These are phyloP conservation scores for Lasiosphaeriaceae sp. DNA, from an alignment of 495 filamentous ascomycete species.

Conservation along the genomic window DNA sequence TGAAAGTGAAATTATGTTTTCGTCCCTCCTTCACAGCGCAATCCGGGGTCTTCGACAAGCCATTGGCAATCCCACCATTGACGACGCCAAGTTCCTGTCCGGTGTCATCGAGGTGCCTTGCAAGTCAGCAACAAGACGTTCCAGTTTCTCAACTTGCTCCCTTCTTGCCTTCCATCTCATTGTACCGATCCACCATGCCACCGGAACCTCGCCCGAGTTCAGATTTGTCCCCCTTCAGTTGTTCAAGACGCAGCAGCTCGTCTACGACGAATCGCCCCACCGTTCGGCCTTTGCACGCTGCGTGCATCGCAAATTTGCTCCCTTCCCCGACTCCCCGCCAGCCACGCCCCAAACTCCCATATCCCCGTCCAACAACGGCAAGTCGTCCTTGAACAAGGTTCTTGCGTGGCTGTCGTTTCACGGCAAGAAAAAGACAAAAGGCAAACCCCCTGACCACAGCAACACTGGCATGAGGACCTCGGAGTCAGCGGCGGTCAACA, in stretches of 20 bases:
- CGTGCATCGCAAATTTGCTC: constrained; percentile 43
- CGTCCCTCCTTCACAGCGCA: constrained; percentile 30
- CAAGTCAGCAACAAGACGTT: constrained; percentile 12
- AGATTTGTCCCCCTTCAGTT: constrained; percentile 46
- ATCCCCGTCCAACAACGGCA: too few relatives aligned
- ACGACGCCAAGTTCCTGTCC: constrained; percentile 39
- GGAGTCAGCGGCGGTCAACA: too few relatives aligned
- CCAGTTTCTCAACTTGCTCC: constrained; percentile 26
- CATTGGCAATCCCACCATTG: constrained; percentile 39
- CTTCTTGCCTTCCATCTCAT: constrained; percentile 43
- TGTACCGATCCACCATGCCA: constrained; percentile 43
- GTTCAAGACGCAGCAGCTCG: constrained; percentile 47
- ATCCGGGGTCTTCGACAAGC: constrained; percentile 35
- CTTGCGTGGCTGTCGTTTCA: too few relatives aligned
- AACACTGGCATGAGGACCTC: too few relatives aligned
- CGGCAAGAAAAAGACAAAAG: too few relatives aligned
- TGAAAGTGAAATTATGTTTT: constrained; percentile 21
- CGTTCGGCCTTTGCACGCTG: constrained; percentile 40
- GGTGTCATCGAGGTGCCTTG: constrained; percentile 40
- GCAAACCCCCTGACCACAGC: too few relatives aligned
- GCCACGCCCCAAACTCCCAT: not conserved
- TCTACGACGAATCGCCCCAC: constrained; percentile 40
- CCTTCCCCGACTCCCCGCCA: constrained; percentile 30
- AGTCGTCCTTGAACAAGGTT: too few relatives aligned
- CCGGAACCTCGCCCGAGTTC: constrained; percentile 28